phyloP scores from a whole-genome alignment of 2,329 filamentous ascomycete genomes.

The Alternaria sp. region DNA sequence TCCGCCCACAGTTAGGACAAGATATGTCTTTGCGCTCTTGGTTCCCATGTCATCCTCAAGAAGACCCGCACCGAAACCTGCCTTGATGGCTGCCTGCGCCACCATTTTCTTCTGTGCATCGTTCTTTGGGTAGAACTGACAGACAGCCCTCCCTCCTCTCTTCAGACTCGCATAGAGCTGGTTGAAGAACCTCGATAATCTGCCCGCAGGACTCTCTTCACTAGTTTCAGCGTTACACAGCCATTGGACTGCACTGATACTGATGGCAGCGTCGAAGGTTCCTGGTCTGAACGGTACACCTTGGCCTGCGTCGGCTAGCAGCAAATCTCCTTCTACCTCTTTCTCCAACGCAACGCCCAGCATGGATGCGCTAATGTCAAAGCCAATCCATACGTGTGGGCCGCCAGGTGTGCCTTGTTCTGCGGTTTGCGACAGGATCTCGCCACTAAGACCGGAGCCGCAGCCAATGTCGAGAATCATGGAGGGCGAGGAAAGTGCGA shows the following conservation, averaged over 20 bases:
- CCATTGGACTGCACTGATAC: slow-evolving; percentile 97
- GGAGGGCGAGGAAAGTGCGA: slow-evolving; percentile 79
- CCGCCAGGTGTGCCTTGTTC: slow-evolving; percentile 72
- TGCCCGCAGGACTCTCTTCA: slow-evolving; percentile 80
- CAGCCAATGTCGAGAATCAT: slow-evolving; percentile 97
- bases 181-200: slow-evolving; percentile 88
- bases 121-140: slow-evolving; percentile 98
- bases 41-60: slow-evolving; percentile 95
- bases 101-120: slow-evolving; percentile 93
- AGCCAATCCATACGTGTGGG: slow-evolving; percentile 94
- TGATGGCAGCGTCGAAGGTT: slow-evolving; percentile 92
- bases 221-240: slow-evolving; percentile 93
- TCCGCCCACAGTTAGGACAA: slow-evolving; percentile 88
- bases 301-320: slow-evolving; percentile 94
- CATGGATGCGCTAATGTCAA: slow-evolving; percentile 97
- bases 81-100: slow-evolving; percentile 85
- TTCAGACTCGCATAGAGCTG: slow-evolving; percentile 85
- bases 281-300: slow-evolving; percentile 93
- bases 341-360: slow-evolving; percentile 91
- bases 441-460: slow-evolving; percentile 91
- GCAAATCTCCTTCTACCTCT: slow-evolving; percentile 91
- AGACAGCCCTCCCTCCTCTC: slow-evolving; percentile 87
- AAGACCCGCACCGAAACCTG: slow-evolving; percentile 93
- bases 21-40: slow-evolving; percentile 95
- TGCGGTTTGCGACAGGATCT: slow-evolving; percentile 81